These are phyloP conservation scores for Leccinum solheimii DNA, from an alignment of 1,284 basidiomycete genomes.

Conservation along the genomic window DNA sequence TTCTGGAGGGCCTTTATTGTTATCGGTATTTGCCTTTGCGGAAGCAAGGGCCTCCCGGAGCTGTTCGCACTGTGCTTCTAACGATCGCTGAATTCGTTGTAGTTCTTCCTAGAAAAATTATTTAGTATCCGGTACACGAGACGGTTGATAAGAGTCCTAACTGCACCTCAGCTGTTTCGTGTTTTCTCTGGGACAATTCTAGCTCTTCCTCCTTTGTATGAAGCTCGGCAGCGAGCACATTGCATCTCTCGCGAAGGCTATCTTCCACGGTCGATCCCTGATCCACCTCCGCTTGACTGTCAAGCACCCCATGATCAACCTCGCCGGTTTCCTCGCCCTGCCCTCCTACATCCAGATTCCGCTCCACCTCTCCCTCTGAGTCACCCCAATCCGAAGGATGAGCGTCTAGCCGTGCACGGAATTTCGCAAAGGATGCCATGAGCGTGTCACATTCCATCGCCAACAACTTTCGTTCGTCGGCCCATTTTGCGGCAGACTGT, in stretches of 20 bases:
- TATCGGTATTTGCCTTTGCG: conserved; percentile 4
- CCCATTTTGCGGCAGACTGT: conserved; percentile 33
- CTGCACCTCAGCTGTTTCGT: conserved; percentile 23
- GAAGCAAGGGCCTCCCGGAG: conserved; percentile 21
- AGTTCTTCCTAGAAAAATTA: conserved; percentile 22
- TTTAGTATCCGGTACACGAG: conserved; percentile 11
- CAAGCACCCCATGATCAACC: conserved; percentile 3
- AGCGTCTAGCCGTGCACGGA: conserved; percentile 28
- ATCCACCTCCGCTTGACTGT: conserved; percentile 10
- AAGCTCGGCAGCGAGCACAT: conserved; percentile 23
- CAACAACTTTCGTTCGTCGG: conserved; percentile 29
- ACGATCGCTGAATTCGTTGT: conserved; percentile 12
- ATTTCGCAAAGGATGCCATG: conserved; percentile 36
- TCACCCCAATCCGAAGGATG: conserved; percentile 27
- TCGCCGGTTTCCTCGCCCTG: conserved; percentile 25
- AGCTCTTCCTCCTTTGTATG: conserved; percentile 22
- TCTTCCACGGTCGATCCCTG: conserved; percentile 7
- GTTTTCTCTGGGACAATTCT: conserved; percentile 21
- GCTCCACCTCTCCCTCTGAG: conserved; percentile 30
- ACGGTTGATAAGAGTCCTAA: conserved; percentile 3
- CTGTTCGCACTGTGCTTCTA: conserved; percentile 25
- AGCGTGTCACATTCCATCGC: conserved; percentile 25
- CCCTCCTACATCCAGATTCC: conserved; percentile 18
- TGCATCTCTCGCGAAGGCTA: conserved; percentile 17
- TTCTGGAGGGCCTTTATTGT: conserved; percentile 2